Conservation (phyloP, 2,329 filamentous ascomycete species). For the Rugonectria rugulosa region DNA sequence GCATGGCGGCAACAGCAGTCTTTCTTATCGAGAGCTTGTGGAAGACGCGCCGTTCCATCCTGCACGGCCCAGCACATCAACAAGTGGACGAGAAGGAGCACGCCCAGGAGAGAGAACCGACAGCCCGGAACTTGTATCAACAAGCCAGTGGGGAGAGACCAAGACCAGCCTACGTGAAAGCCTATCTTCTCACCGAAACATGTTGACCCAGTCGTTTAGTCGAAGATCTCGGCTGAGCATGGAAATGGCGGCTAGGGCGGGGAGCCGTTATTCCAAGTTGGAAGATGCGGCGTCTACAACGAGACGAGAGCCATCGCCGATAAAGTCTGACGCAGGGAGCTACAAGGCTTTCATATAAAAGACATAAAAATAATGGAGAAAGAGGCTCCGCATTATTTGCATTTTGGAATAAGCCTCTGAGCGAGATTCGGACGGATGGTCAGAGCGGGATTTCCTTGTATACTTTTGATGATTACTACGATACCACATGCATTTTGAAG, state of each 20-base stretch:
- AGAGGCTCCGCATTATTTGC: background rate
- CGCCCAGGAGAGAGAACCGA: constrained; percentile 32
- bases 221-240: constrained; percentile 5
- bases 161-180: constrained; percentile 32
- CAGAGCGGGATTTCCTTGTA: constrained; percentile 9
- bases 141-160: constrained; percentile 38
- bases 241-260: constrained; percentile 7
- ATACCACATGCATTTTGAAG: constrained; percentile 23
- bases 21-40: constrained; percentile 45
- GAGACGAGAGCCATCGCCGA: constrained; percentile 30
- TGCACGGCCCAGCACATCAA: constrained; percentile 40
- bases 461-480: constrained; percentile 19
- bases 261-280: constrained; percentile 21
- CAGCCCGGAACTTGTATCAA: constrained; percentile 33
- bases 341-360: constrained; percentile 36
- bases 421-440: background rate
- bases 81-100: constrained; percentile 30
- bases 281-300: constrained; percentile 19
- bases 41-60: constrained; percentile 49
- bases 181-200: constrained; percentile 26
- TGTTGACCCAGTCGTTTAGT: constrained; percentile 17
- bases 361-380: background rate
- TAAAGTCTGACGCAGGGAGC: constrained; percentile 32
- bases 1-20: constrained; percentile 38
- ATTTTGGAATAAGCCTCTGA: too few species aligned